Base-by-base conservation (phyloP, 2,329 filamentous ascomycete species). In the Talaromyces sp. region DNA sequence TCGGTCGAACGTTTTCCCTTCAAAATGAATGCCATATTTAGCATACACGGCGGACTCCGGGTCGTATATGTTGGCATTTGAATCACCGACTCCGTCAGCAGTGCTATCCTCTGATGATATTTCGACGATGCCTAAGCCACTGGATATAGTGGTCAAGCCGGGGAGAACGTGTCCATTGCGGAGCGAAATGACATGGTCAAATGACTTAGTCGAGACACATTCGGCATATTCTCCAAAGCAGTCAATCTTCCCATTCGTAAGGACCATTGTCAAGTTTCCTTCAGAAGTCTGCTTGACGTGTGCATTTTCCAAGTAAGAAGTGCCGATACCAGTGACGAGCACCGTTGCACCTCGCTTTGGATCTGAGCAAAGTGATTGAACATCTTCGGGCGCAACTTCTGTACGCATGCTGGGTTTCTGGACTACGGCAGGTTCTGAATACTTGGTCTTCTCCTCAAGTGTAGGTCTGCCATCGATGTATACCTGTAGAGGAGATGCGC, bases 141-240 rank as follows among this genome's bases (percentile, higher is more conserved):
- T 81, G 1, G 81, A 84, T 31, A 87, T 82, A 1, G 81, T 83
- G 2, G 83, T 85, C 61, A 88, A 80, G 0, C 84, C 77, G 5
- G 80, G 76, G 5, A 81, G 80, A n/a, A 88, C 65, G 64, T 87
- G 78, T 1, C 86, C 86, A 62, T 88, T 78, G 19, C 76, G 65
- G 5, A 89, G 76, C 6, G 73, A 56, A 25, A 88, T 68, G 1
- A 75, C 66, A 48, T 71, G 70, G 57, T 71, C 71, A 2, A 69
- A 63, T 2, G 66, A 62, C 3, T 67, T 61, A 2, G 78, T 75
- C 4, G 70, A 63, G 2, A 82, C 64, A 59, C 84, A 78, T 0
- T 67, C 60, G 1, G 66, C 59, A 67, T 85, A 88, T 1, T 65
- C 11, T 2, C 85, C 85, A 7, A 84, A 62, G 64, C 86, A 88